phyloP scores from a whole-genome alignment of 345 rosid species.

The Rhizophora apiculata region DNA sequence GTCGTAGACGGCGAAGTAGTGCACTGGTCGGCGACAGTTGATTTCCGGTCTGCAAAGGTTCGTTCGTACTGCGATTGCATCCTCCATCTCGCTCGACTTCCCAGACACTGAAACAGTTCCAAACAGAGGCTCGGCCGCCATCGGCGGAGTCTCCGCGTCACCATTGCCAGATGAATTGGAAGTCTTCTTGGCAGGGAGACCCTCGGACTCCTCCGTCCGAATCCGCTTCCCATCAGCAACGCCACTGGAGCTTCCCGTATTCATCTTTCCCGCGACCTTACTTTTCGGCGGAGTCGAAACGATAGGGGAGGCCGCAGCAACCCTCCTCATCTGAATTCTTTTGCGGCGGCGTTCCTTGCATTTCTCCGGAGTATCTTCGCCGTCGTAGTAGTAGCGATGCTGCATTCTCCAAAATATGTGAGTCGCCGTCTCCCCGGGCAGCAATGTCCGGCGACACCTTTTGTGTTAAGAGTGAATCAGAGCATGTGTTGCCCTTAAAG shows the following conservation, averaged over 20 bases:
- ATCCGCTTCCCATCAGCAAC: conserved; percentile 28
- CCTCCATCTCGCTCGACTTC: conserved; percentile 65
- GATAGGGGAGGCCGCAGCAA: conserved; percentile 12
- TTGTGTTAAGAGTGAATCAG: not conserved
- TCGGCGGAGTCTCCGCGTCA: conserved; percentile 1
- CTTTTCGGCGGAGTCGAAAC: not conserved
- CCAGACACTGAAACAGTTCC: conserved; percentile 59
- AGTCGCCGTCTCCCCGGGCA: conserved; percentile 4
- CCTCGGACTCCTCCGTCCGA: conserved; percentile 16
- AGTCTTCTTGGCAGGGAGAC: conserved; percentile 7
- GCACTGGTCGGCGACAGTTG: conserved; percentile 45
- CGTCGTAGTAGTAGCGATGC: conserved; percentile 15
- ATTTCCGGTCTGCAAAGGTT: conserved; percentile 47
- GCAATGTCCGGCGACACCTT: not conserved
- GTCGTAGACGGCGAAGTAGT: conserved; percentile 78
- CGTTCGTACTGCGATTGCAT: conserved; percentile 38
- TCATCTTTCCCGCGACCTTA: not conserved
- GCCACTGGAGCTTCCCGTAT: conserved; percentile 12
- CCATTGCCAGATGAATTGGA: conserved; percentile 13
- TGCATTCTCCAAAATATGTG: conserved; percentile 26
- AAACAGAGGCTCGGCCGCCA: conserved; percentile 33
- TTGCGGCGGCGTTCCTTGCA: conserved; percentile 56
- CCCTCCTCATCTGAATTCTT: conserved; percentile 56
- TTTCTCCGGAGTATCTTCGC: conserved; percentile 40
- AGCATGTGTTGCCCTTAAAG: not conserved